These are phyloP conservation scores for Teunomyces panamensis DNA, from an alignment of 805 yeast species.

Conservation along the genomic window DNA sequence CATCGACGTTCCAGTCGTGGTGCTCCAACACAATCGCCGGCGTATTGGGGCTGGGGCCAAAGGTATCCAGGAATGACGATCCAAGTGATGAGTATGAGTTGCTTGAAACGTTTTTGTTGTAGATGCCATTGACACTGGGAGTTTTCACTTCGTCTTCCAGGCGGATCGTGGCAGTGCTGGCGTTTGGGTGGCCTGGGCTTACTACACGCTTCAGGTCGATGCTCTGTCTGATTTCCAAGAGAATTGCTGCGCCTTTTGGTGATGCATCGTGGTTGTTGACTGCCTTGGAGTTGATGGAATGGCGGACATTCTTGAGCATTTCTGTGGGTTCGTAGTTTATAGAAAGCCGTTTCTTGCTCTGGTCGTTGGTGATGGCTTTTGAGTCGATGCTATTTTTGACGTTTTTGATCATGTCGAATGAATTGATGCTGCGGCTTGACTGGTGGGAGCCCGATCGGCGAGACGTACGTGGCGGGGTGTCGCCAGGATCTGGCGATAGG, in stretches of 20 bases:
- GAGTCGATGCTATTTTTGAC: conserved; percentile 25
- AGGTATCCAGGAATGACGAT: conserved; percentile 20
- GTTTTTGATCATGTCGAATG: conserved; percentile 21
- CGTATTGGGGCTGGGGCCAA: conserved; percentile 4
- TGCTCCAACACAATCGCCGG: conserved; percentile 6
- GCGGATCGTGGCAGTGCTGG: background rate
- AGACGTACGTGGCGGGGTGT: background rate
- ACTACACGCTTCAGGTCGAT: conserved; percentile 31
- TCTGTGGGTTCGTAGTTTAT: conserved; percentile 23
- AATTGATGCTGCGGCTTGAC: conserved; percentile 4
- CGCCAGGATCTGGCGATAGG: background rate
- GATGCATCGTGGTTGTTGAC: conserved; percentile 12
- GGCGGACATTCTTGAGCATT: conserved; percentile 29
- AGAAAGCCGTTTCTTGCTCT: conserved; percentile 11
- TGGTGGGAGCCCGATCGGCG: conserved; percentile 1
- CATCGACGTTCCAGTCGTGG: background rate
- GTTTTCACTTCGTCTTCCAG: background rate
- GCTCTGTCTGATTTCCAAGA: conserved; percentile 35
- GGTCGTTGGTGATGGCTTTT: conserved; percentile 11
- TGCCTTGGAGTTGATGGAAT: conserved; percentile 29
- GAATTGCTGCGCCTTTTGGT: conserved; percentile 18
- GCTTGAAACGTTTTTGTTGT: conserved; percentile 8
- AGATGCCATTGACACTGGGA: background rate
- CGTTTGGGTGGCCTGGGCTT: background rate
- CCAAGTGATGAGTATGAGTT: conserved; percentile 28